These are phyloP conservation scores for Dactylellina haptotyla DNA, from an alignment of 2,329 filamentous ascomycete species.

Conservation along the genomic window DNA sequence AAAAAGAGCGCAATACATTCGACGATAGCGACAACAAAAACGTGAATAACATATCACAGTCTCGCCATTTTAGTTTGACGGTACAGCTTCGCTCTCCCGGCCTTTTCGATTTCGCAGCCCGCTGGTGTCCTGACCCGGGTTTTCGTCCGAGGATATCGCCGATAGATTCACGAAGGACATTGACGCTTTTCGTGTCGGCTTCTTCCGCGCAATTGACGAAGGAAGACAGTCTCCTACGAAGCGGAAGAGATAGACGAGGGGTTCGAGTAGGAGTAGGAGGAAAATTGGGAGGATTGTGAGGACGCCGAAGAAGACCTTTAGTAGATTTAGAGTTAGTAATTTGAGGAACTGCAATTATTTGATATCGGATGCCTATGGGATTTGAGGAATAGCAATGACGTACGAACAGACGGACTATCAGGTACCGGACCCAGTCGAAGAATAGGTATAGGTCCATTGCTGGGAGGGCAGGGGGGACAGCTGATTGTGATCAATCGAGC, in stretches of 20 bases:
- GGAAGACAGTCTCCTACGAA: slow-evolving; percentile 36
- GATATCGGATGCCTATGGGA: too few species aligned
- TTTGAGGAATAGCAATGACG: too few species aligned
- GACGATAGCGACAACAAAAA: background rate
- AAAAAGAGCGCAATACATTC: background rate
- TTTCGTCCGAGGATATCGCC: slow-evolving; percentile 39
- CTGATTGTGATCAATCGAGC: background rate
- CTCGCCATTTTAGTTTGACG: background rate
- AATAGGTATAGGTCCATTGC: slow-evolving; percentile 46
- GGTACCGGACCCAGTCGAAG: slow-evolving; percentile 41
- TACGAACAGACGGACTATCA: slow-evolving; percentile 50
- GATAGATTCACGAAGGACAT: slow-evolving; percentile 33
- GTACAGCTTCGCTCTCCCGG: background rate
- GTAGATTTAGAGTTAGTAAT: background rate
- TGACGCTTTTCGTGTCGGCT: slow-evolving; percentile 20
- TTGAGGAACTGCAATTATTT: background rate
- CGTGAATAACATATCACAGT: background rate
- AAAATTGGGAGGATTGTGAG: slow-evolving; percentile 39
- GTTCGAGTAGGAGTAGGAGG: slow-evolving; percentile 43
- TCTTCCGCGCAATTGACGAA: slow-evolving; percentile 18
- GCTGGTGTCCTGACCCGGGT: slow-evolving; percentile 7
- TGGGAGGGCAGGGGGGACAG: background rate
- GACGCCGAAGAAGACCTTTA: slow-evolving; percentile 41
- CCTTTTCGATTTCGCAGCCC: background rate
- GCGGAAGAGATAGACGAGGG: slow-evolving; percentile 50